Evolutionary conservation across 331 rosid genomes (phyloP).

Genomic region (Cydonia oblonga): DNA sequence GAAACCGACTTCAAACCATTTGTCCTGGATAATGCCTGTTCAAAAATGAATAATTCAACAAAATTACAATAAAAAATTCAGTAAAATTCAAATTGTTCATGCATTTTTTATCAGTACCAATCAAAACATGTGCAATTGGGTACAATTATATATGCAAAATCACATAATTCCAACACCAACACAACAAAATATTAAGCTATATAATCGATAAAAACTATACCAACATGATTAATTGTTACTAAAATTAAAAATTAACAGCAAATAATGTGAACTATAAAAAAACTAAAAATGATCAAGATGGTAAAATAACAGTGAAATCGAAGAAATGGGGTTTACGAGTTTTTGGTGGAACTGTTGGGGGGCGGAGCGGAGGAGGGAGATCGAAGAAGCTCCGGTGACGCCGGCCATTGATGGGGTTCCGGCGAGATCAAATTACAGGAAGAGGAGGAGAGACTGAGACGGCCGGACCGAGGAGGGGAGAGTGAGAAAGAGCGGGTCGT

Average conservation of each 20-base stretch:
- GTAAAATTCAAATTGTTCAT: background rate
- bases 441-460: slow-evolving; percentile 23
- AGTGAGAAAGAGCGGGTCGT: background rate
- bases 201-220: background rate
- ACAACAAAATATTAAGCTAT: background rate
- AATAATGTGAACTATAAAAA: background rate
- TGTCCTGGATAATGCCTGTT: slow-evolving; percentile 24
- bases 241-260: background rate
- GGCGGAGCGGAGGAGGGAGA: slow-evolving; percentile 26
- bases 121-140: background rate
- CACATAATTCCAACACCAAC: background rate
- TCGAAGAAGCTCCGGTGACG: slow-evolving; percentile 22
- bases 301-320: background rate
- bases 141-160: background rate
- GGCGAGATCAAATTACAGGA: slow-evolving; percentile 2
- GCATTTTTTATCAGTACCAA: background rate
- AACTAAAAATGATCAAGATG: background rate
- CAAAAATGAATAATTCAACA: slow-evolving; percentile 5
- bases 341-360: slow-evolving; percentile 10
- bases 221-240: background rate
- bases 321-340: slow-evolving; percentile 11
- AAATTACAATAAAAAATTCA: background rate
- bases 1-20: slow-evolving; percentile 14
- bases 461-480: slow-evolving; percentile 28
- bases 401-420: slow-evolving; percentile 42